These are phyloP conservation scores for Microsporum canis DNA, from an alignment of 2,329 filamentous ascomycete genomes.

Conservation along the genomic window DNA sequence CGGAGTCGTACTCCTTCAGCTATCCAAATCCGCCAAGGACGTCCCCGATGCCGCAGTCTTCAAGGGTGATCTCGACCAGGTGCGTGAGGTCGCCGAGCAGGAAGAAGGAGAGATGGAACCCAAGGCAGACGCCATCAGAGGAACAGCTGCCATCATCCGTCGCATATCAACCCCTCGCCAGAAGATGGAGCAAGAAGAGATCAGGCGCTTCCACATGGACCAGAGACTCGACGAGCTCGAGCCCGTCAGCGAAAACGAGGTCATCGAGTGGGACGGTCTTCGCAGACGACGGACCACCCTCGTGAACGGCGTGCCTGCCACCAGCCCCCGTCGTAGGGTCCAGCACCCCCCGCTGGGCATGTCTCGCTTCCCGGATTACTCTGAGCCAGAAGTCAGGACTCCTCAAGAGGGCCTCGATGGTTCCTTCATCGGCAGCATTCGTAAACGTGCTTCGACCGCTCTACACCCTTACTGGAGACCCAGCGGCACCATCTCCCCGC, in stretches of 20 bases:
- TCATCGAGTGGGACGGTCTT: slow-evolving; percentile 85
- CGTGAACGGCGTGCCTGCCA: slow-evolving; percentile 35
- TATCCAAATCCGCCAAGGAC: slow-evolving; percentile 97
- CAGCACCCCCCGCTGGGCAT: slow-evolving; percentile 73
- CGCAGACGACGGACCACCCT: slow-evolving; percentile 56
- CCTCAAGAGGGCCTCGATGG: slow-evolving; percentile 21
- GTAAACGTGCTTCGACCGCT: slow-evolving; percentile 29
- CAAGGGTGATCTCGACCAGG: slow-evolving; percentile 83
- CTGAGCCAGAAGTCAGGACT: slow-evolving; percentile 39
- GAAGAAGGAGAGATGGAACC: slow-evolving; percentile 94
- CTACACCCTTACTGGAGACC: slow-evolving; percentile 26
- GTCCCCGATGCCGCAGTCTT: slow-evolving; percentile 90
- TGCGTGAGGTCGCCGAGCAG: slow-evolving; percentile 87
- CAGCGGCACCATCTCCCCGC: slow-evolving; percentile 10
- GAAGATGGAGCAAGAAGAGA: slow-evolving; percentile 69
- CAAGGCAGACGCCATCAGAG: slow-evolving; percentile 90
- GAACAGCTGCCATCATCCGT: slow-evolving; percentile 75
- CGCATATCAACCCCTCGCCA: slow-evolving; percentile 64
- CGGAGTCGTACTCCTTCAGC: slow-evolving; percentile 80
- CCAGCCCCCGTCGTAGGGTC: slow-evolving; percentile 34
- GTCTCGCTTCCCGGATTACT: slow-evolving; percentile 64
- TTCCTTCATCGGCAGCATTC: slow-evolving; percentile 30
- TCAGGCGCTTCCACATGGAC: slow-evolving; percentile 67
- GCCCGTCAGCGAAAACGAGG: slow-evolving; percentile 65
- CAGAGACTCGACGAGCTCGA: slow-evolving; percentile 58